These are phyloP conservation scores for Chlorencoelia australis DNA, from an alignment of 2,329 filamentous ascomycete species.

Conservation along the genomic window DNA sequence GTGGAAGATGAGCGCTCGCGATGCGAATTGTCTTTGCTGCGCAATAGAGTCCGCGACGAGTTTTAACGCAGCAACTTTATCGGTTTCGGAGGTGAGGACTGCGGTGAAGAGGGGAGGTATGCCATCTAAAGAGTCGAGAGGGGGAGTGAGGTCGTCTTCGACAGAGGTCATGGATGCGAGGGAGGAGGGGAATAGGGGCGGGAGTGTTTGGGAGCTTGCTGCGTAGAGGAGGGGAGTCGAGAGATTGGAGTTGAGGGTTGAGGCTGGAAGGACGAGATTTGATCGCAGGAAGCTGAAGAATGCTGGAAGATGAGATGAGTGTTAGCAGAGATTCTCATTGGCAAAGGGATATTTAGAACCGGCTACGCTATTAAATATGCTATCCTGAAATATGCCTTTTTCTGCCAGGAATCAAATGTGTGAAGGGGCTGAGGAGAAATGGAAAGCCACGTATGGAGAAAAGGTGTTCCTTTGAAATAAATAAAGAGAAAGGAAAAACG, in stretches of 20 bases:
- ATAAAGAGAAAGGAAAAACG: too few relatives aligned
- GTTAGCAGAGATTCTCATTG: constrained; percentile 3
- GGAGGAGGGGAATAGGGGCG: constrained; percentile 29
- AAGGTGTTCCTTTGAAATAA: too few relatives aligned
- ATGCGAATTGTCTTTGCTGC: constrained; percentile 59
- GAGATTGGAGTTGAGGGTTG: constrained; percentile 40
- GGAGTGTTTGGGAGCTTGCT: constrained; percentile 32
- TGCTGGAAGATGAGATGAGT: constrained; percentile 39
- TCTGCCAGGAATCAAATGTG: too few relatives aligned
- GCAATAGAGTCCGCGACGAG: constrained; percentile 74
- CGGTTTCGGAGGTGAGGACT: constrained; percentile 40
- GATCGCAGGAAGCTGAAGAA: constrained; percentile 76
- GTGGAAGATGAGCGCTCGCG: constrained; percentile 31
- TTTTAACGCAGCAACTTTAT: constrained; percentile 58
- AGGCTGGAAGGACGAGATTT: constrained; percentile 59
- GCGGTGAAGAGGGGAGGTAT: constrained; percentile 57
- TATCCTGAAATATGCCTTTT: too few relatives aligned
- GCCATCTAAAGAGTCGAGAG: constrained; percentile 33
- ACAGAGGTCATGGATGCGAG: constrained; percentile 29
- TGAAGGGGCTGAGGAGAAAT: too few relatives aligned
- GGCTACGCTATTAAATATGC: too few relatives aligned
- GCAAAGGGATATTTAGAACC: too few relatives aligned
- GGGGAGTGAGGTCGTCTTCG: constrained; percentile 23
- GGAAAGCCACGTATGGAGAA: too few relatives aligned
- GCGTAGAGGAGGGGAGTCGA: constrained; percentile 56